Base-by-base conservation (phyloP, 83 land plant genomes). In the Isoetes engelmannii region DNA sequence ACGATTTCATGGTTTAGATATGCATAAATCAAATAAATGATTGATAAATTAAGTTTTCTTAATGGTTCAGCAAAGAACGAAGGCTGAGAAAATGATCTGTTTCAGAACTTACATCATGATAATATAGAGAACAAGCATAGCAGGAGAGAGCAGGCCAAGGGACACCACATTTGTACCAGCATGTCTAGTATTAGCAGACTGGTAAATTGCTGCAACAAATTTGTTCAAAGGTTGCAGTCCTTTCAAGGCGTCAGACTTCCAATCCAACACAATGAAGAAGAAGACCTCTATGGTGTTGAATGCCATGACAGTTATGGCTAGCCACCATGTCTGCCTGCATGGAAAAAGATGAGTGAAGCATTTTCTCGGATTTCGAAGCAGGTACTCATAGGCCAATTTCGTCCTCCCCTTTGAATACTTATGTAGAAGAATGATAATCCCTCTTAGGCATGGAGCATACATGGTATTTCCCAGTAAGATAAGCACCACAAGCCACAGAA, bases 41-140 rank as follows among this genome's bases (percentile, higher is more conserved):
- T 12, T 21, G 55, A 43, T 37, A 47, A 69, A 54, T 6, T 4
- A 51, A 54, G n/a, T 68, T 53, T 6, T 12, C 72, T 69, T 17
- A 7, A 47, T 18, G 46, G 1, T n/a, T 47, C 69, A 28, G 2
- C 37, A 28, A 28, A 28, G 37, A 28, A 28, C 37, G 37, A 28
- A 28, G 0, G 37, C 37, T 28, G 0, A 28, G 37, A 28, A 28
- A 28, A 0, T 28, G 37, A 28, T 28, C 2, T 28, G 2, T 28
- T 0, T 28, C 37, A 28, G 37, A 12, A 82, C 97, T 84, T 15
- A 90, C 96, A 90, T 85, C 87, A 90, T 84, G 48, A 77, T 74
- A 44, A 79, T 65, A 57, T 75, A 88, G 5, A 91, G 61, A 53
- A 86, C 81, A 50, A 86, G 54, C 7, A 86, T 56, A 7, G 97